Percentiles rank a stretch among this genome's conserved stretches.
phyloP scores from a whole-genome alignment of 2,329 filamentous ascomycete species.

The Penicillium brevicompactum region DNA sequence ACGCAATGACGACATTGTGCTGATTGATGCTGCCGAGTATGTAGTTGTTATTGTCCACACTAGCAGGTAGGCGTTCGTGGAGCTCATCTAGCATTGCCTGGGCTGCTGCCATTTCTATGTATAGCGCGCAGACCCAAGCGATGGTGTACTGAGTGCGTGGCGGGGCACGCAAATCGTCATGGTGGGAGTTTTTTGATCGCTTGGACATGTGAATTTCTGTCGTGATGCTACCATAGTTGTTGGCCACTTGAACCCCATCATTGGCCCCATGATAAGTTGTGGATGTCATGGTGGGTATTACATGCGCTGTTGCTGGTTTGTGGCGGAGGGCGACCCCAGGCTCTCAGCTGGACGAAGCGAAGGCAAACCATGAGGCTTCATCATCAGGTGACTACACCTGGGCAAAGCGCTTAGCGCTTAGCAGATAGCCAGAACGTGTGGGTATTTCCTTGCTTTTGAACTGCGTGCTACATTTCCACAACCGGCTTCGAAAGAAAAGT shows the following conservation, averaged over 20 bases:
- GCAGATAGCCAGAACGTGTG: no score
- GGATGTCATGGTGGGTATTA: neutral
- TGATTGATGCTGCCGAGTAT: constrained; percentile 21
- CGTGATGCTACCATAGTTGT: neutral
- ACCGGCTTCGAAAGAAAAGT: no score
- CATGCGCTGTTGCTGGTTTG: neutral
- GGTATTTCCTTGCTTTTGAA: no score
- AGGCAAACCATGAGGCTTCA: neutral
- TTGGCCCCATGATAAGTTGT: neutral
- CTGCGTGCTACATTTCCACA: no score
- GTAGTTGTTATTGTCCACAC: constrained; percentile 24
- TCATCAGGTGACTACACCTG: neutral
- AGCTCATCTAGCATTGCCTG: constrained; percentile 31
- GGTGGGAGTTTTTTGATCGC: constrained; percentile 5
- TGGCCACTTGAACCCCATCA: neutral
- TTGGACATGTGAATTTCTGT: neutral
- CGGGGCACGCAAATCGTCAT: neutral
- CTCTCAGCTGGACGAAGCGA: neutral
- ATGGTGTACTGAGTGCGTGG: constrained; percentile 28
- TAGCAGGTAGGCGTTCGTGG: constrained; percentile 16
- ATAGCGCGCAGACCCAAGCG: constrained; percentile 36
- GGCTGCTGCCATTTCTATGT: constrained; percentile 31
- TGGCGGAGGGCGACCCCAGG: neutral
- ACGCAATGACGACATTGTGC: constrained; percentile 30
- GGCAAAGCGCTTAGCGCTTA: no score